A percentile compares a stretch with the other conserved stretches of the same genome.
These are phyloP conservation scores for Dendrostoma leiphaemia DNA, from an alignment of 2,329 filamentous ascomycete species.

Conservation along the genomic window DNA sequence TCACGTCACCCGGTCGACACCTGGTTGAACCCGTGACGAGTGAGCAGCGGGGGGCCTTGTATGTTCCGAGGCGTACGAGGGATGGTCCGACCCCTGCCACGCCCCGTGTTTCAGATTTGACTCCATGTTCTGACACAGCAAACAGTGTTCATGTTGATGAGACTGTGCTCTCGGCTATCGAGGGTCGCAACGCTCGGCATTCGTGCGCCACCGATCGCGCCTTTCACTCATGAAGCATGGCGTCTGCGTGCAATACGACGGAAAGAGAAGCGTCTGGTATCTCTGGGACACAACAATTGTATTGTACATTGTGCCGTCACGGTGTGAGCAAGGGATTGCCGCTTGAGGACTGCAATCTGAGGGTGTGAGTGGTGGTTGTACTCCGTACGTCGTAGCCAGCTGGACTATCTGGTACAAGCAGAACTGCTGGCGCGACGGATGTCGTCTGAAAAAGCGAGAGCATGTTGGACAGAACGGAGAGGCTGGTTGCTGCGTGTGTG, in stretches of 20 bases:
- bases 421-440: background rate
- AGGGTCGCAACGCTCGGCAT: background rate
- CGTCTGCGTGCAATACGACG: no score
- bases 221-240: background rate
- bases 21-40: background rate
- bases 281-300: no score
- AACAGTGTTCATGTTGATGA: slow-evolving; percentile 3
- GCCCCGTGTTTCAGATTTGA: slow-evolving; percentile 8
- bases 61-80: background rate
- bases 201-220: background rate
- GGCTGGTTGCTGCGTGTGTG: background rate
- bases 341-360: background rate
- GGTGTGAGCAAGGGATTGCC: background rate
- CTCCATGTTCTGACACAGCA: slow-evolving; percentile 3
- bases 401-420: background rate
- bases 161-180: background rate
- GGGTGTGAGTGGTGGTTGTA: no score
- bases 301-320: background rate
- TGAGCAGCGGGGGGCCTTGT: background rate
- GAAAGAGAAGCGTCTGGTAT: no score
- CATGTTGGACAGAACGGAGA: slow-evolving; percentile 2
- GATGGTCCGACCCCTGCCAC: background rate
- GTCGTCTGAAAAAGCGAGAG: slow-evolving; percentile 4
- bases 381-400: background rate
- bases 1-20: background rate